Conservation (phyloP, 2,329 filamentous ascomycete species). For the Ophiostoma australiae region DNA sequence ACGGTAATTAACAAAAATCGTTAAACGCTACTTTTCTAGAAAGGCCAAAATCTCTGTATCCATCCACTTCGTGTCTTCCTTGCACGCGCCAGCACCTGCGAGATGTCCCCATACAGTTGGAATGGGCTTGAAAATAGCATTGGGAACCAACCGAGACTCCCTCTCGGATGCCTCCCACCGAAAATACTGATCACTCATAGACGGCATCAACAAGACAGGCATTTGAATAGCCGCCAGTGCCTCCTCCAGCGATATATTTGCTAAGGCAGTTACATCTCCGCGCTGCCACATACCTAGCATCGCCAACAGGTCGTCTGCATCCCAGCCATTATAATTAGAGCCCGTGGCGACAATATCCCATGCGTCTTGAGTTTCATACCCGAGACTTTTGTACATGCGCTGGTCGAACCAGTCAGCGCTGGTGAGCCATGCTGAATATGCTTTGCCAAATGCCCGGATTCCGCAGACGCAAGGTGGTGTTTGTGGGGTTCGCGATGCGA, state of each 20-base stretch:
- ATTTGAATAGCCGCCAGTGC: conserved; percentile 67
- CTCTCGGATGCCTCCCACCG: conserved; percentile 73
- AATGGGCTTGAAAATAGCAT: conserved; percentile 21
- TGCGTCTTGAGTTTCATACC: conserved; percentile 64
- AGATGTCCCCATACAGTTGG: conserved; percentile 28
- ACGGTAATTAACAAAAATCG: background rate
- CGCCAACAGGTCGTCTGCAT: conserved; percentile 30
- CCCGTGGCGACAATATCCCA: conserved; percentile 77
- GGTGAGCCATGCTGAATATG: conserved; percentile 78
- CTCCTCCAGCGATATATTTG: conserved; percentile 59
- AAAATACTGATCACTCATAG: conserved; percentile 74
- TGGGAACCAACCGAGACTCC: conserved; percentile 50
- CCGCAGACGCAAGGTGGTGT: conserved; percentile 33
- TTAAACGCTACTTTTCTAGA: background rate
- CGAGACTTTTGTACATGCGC: conserved; percentile 61
- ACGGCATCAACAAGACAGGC: conserved; percentile 64
- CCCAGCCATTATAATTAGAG: conserved; percentile 50
- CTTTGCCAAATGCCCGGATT: conserved; percentile 66
- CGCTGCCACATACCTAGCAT: conserved; percentile 71
- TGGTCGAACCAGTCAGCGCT: conserved; percentile 73
- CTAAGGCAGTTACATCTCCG: conserved; percentile 63
- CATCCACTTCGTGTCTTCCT: conserved; percentile 22
- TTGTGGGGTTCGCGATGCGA: conserved; percentile 44
- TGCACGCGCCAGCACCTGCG: conserved; percentile 21
- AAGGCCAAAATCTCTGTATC: background rate